Evolutionary conservation across 1,139 yeast genomes (phyloP), one percentile per base, ranked within the genome.

Genomic region (Kurtzmaniella quercitrusa): DNA sequence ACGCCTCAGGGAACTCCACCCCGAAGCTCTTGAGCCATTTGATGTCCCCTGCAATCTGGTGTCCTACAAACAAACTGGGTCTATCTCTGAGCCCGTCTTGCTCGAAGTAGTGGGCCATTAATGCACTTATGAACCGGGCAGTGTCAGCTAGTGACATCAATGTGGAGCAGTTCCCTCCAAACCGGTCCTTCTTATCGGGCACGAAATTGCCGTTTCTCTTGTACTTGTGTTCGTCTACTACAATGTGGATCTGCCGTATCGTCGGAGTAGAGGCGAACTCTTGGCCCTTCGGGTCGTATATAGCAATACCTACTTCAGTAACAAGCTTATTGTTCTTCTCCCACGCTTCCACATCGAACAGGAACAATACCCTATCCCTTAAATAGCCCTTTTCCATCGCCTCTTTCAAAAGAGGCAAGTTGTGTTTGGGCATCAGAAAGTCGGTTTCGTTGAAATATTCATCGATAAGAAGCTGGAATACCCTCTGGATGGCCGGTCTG

Each of bases 251-350:
- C 39, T 74, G 74, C 19, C 69, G 60, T 38, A 80, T 67, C 18
- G 60, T 61, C 1, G 87, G 86, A n/a, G 66, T 46, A 10, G 65
- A 48, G 3, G 78, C 61, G n/a, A 43, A 44, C 21, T 50, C 52
- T 57, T 69, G 79, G 31, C 60, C 66, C 21, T 65, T 49, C 14
- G 90, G 88, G 48, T 83, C 86, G 56, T 79, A 83, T 2, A 85
- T 70, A 0, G 87, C 71, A 9, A 86, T 60, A 2, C 95, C 94
- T 41, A 85, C 73, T 55, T 86, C 95, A 0, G 88, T 84, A 21
- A 86, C 68, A 23, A 66, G 56, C 25, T 62, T 56, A 9, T 60
- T 66, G 46, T 70, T 60, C 23, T 63, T 57, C 52, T 85, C 95
- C 63, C 68, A 81, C 10, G 85, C 83, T 59, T 86, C 94, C 16